Percentiles rank a stretch among this genome's conserved stretches.
These are phyloP conservation scores for Pseudognaphalium luteoalbum DNA, from an alignment of 129 eudicot species.

Conservation along the genomic window DNA sequence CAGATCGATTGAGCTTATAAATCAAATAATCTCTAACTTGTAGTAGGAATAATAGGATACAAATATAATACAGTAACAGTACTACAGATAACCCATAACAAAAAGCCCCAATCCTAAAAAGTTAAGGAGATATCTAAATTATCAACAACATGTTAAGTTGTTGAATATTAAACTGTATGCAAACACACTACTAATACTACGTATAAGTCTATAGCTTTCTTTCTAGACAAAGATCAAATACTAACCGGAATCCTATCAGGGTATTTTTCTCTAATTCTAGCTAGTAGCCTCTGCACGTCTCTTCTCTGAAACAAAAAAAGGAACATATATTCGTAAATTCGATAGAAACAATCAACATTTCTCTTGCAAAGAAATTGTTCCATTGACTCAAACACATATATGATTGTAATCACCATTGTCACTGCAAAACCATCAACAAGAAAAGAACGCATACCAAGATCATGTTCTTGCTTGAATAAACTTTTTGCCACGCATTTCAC, in stretches of 20 bases:
- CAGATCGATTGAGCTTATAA: not conserved
- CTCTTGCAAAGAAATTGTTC: too few species aligned
- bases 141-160: too few species aligned
- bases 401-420: too few species aligned
- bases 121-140: too few species aligned
- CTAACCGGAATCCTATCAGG: slow-evolving; percentile 79
- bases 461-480: slow-evolving; percentile 65
- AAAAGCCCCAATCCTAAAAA: too few species aligned
- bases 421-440: not conserved
- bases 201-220: too few species aligned
- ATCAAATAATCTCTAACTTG: not conserved
- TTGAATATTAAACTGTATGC: not conserved
- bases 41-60: too few species aligned
- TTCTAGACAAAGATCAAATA: slow-evolving; percentile 9
- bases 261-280: slow-evolving; percentile 68
- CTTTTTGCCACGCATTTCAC: slow-evolving; percentile 64
- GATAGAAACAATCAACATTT: too few species aligned
- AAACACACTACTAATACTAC: not conserved
- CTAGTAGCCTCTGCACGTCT: slow-evolving; percentile 35
- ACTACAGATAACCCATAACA: too few species aligned
- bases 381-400: not conserved
- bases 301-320: slow-evolving; percentile 41
- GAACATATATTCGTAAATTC: too few species aligned
- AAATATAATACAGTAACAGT: too few species aligned
- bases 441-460: slow-evolving; percentile 39